These are phyloP conservation scores for Ceratocystis ficicola DNA, from an alignment of 2,329 filamentous ascomycete genomes.

Conservation along the genomic window DNA sequence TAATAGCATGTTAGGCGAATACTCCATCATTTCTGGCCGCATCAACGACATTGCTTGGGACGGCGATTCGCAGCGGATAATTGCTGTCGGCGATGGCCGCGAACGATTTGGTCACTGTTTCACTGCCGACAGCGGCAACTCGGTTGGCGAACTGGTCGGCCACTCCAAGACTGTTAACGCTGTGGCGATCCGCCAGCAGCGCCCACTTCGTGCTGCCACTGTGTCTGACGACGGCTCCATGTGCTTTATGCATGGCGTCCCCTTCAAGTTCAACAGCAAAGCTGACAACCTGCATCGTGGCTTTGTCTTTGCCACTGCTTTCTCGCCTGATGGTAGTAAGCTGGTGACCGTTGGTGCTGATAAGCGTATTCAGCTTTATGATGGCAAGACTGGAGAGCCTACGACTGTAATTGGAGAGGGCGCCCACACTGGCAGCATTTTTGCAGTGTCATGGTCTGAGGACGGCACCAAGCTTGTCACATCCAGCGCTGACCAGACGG, in stretches of 20 bases:
- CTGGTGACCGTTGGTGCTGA: slow-evolving; percentile 90
- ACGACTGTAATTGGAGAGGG: slow-evolving; percentile 65
- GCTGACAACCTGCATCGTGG: slow-evolving; percentile 67
- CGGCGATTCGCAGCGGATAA: slow-evolving; percentile 89
- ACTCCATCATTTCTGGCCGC: slow-evolving; percentile 82
- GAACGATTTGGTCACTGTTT: slow-evolving; percentile 90
- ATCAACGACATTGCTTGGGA: slow-evolving; percentile 98
- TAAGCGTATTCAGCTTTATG: slow-evolving; percentile 82
- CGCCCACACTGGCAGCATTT: slow-evolving; percentile 83
- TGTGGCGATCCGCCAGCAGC: slow-evolving; percentile 76
- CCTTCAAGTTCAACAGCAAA: slow-evolving; percentile 92
- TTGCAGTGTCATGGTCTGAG: slow-evolving; percentile 77
- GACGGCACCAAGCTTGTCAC: slow-evolving; percentile 82
- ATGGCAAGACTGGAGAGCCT: slow-evolving; percentile 86
- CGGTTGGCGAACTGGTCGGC: slow-evolving; percentile 83
- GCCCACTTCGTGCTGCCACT: slow-evolving; percentile 83
- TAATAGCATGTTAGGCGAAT: slow-evolving; percentile 49
- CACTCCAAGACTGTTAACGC: slow-evolving; percentile 86
- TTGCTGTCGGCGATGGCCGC: slow-evolving; percentile 89
- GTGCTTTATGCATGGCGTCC: slow-evolving; percentile 85
- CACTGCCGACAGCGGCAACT: slow-evolving; percentile 90
- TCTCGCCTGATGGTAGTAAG: slow-evolving; percentile 72
- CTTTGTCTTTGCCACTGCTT: slow-evolving; percentile 77
- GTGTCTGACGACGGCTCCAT: slow-evolving; percentile 80
- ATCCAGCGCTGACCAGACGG: slow-evolving; percentile 84